phyloP scores from a whole-genome alignment of 2,329 filamentous ascomycete genomes.

The Exophiala mesophila region DNA sequence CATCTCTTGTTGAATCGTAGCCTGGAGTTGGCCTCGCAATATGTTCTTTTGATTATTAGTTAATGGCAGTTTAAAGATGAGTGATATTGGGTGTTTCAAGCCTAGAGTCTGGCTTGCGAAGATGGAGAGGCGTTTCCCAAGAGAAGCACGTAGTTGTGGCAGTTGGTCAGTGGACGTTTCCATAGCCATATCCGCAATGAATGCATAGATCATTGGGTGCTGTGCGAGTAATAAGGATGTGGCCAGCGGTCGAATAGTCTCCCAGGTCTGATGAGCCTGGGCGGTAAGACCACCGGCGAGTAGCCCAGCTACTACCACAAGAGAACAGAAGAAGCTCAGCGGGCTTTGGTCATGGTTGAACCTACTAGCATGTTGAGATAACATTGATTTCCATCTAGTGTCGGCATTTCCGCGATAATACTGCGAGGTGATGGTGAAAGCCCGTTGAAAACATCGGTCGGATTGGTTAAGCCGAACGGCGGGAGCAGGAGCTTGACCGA shows the following conservation, averaged over 20 bases:
- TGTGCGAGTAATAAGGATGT: conserved; percentile 5
- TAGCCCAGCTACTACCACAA: conserved; percentile 6
- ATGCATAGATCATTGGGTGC: conserved; percentile 8
- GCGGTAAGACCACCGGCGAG: conserved; percentile 5
- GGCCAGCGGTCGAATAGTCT: conserved; percentile 1
- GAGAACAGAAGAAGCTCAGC: not conserved
- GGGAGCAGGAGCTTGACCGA: conserved; percentile 9
- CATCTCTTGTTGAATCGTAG: conserved; percentile 2
- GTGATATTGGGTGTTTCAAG: conserved; percentile 6
- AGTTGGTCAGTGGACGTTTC: conserved; percentile 7
- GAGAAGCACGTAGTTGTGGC: conserved; percentile 1
- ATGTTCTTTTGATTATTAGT: conserved; percentile 4
- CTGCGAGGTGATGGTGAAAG: conserved; percentile 1
- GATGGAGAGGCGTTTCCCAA: not conserved
- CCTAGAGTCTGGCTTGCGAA: conserved; percentile 6
- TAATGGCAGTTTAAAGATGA: conserved; percentile 7
- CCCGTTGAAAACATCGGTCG: conserved; percentile 4
- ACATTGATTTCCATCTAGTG: conserved; percentile 5
- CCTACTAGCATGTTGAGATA: conserved; percentile 1
- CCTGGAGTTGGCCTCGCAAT: conserved; percentile 5
- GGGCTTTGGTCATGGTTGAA: conserved; percentile 1
- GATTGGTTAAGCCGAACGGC: conserved; percentile 1
- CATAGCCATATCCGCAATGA: conserved; percentile 7
- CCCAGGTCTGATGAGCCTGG: conserved; percentile 1
- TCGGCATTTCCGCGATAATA: conserved; percentile 8